Conservation (phyloP, 2,329 filamentous ascomycete species). For the Phoma sp. region DNA sequence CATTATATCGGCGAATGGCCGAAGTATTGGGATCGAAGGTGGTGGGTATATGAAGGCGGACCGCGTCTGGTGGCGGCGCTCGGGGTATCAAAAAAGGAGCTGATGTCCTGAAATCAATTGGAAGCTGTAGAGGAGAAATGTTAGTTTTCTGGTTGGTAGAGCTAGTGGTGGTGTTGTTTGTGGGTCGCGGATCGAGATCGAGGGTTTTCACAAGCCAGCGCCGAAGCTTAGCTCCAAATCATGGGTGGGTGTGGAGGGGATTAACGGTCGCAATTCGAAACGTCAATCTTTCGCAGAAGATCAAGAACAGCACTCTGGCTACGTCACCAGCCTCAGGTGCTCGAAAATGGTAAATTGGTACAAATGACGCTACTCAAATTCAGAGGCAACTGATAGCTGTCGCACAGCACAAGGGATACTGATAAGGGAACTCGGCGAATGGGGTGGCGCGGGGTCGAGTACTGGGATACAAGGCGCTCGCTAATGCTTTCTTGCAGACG, state of each 20-base stretch:
- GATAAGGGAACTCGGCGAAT: constrained; percentile 48
- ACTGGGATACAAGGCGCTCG: constrained; percentile 24
- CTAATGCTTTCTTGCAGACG: constrained; percentile 33
- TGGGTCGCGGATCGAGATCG: constrained; percentile 5
- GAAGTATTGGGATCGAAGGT: constrained; percentile 44
- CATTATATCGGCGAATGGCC: constrained; percentile 63
- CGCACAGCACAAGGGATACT: constrained; percentile 29
- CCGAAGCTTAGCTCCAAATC: constrained; percentile 26
- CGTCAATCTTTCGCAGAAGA: constrained; percentile 19
- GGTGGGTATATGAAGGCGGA: constrained; percentile 26
- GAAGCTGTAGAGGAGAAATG: constrained; percentile 17
- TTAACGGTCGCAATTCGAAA: constrained; percentile 15
- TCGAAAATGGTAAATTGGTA: constrained; percentile 26
- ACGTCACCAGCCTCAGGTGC: constrained; percentile 29
- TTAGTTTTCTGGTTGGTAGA: constrained; percentile 24
- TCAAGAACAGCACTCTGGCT: constrained; percentile 22
- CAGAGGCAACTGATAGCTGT: constrained; percentile 37
- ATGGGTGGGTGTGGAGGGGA: constrained; percentile 23
- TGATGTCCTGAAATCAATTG: constrained; percentile 32
- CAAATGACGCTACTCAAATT: constrained; percentile 33
- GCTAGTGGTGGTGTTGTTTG: constrained; percentile 5
- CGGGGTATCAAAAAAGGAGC: constrained; percentile 30
- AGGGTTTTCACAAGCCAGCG: constrained; percentile 19
- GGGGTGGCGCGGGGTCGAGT: constrained; percentile 38
- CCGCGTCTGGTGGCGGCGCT: constrained; percentile 34